phyloP scores from a whole-genome alignment of 2,329 filamentous ascomycete genomes.

The Aspergillus alliaceus region DNA sequence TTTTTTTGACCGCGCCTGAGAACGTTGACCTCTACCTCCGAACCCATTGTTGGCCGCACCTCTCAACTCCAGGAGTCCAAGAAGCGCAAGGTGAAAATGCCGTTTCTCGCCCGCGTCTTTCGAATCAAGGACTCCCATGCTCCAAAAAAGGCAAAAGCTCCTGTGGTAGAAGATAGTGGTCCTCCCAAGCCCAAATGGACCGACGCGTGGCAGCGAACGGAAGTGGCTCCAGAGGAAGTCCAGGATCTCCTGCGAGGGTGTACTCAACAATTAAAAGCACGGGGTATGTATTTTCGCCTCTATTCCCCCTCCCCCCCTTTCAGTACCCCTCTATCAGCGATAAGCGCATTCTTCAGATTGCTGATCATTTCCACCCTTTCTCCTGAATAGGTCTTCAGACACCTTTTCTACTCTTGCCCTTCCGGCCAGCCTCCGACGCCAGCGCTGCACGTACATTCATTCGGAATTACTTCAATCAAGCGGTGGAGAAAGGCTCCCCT shows the following conservation, averaged over 20 bases:
- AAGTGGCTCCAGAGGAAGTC: slow-evolving; percentile 85
- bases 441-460: slow-evolving; percentile 90
- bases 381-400: slow-evolving; percentile 70
- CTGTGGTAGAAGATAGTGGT: slow-evolving; percentile 52
- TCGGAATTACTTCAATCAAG: slow-evolving; percentile 82
- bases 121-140: slow-evolving; percentile 71
- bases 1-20: not conserved
- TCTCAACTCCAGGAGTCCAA: slow-evolving; percentile 13
- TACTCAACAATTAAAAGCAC: slow-evolving; percentile 86
- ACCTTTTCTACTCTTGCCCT: slow-evolving; percentile 90
- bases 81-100: slow-evolving; percentile 41
- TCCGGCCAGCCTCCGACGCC: slow-evolving; percentile 88
- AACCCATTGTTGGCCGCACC: slow-evolving; percentile 16
- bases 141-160: slow-evolving; percentile 60
- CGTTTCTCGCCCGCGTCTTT: slow-evolving; percentile 63
- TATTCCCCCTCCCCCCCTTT: too few relatives aligned
- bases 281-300: slow-evolving; percentile 65
- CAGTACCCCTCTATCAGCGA: too few relatives aligned
- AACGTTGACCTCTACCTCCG: not conserved
- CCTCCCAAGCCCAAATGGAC: slow-evolving; percentile 77
- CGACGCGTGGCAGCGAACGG: slow-evolving; percentile 79
- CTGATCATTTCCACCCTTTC: slow-evolving; percentile 30
- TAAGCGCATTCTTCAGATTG: slow-evolving; percentile 28
- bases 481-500: slow-evolving; percentile 57
- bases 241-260: slow-evolving; percentile 82